A percentile compares a stretch with the other conserved stretches of the same genome.
phyloP scores from a whole-genome alignment of 306 rosid genomes.

The Lathyrus aphaca region DNA sequence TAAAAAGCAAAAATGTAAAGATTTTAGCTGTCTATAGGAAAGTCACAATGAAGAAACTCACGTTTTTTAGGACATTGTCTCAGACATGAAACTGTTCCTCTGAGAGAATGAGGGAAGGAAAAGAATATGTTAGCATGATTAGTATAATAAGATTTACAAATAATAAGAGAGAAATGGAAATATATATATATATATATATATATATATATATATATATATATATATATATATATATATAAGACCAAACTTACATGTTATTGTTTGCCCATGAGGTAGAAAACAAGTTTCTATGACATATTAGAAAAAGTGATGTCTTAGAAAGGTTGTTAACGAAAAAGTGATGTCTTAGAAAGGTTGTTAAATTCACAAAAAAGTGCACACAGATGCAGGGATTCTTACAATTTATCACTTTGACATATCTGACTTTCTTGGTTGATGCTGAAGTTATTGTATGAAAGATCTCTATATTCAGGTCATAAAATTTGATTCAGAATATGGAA shows the following conservation, averaged over 20 bases:
- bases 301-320: slow-evolving; percentile 13
- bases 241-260: slow-evolving; percentile 43
- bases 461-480: slow-evolving; percentile 51
- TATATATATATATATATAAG: not conserved
- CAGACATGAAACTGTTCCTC: slow-evolving; percentile 59
- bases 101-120: slow-evolving; percentile 29
- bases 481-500: slow-evolving; percentile 33
- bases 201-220: not conserved
- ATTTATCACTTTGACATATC: slow-evolving; percentile 41
- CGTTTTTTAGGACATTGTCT: slow-evolving; percentile 46
- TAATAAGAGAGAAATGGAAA: not conserved
- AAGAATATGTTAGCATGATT: slow-evolving; percentile 37
- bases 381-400: slow-evolving; percentile 52
- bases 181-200: not conserved
- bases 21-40: slow-evolving; percentile 4
- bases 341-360: slow-evolving; percentile 6
- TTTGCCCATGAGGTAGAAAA: slow-evolving; percentile 38
- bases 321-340: not conserved
- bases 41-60: slow-evolving; percentile 35
- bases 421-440: slow-evolving; percentile 23
- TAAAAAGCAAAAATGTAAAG: not conserved
- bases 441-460: slow-evolving; percentile 72
- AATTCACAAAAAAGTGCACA: slow-evolving; percentile 7
- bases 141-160: not conserved
- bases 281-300: slow-evolving; percentile 41